Evolutionary conservation across 192 early-diverging fungal species (phyloP).

Genomic region (Backusella westeae): DNA sequence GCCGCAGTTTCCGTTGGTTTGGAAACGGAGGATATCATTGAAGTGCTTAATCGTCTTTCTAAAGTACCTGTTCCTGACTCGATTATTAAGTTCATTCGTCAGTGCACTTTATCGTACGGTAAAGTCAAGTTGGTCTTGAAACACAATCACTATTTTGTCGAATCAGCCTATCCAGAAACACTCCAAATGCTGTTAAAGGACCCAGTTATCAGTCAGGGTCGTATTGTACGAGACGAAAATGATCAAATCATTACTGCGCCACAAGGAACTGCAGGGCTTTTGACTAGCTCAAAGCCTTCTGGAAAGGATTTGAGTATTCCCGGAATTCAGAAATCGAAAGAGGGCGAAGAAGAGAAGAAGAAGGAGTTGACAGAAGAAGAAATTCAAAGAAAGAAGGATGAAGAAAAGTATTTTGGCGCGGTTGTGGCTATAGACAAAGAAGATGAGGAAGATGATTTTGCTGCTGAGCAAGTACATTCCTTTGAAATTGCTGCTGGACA

Average conservation of each 20-base stretch:
- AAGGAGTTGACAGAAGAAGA: constrained; percentile 19
- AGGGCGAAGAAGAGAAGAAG: constrained; percentile 18
- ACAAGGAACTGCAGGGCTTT: neutral
- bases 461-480: constrained; percentile 71
- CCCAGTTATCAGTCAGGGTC: constrained; percentile 63
- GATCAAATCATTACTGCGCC: constrained; percentile 20
- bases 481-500: constrained; percentile 70
- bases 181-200: constrained; percentile 80
- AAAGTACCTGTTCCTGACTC: constrained; percentile 81
- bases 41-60: constrained; percentile 84
- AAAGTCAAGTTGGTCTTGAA: constrained; percentile 98
- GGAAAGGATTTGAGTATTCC: constrained; percentile 66
- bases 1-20: constrained; percentile 98
- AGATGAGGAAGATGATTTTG: constrained; percentile 71
- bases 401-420: constrained; percentile 42
- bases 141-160: constrained; percentile 92
- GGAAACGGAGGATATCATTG: constrained; percentile 87
- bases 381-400: constrained; percentile 29
- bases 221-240: constrained; percentile 56
- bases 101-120: constrained; percentile 86
- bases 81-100: constrained; percentile 72
- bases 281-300: constrained; percentile 44
- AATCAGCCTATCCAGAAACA: constrained; percentile 81
- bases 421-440: constrained; percentile 53
- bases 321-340: constrained; percentile 55